Evolutionary conservation across 2,329 filamentous ascomycete species (phyloP).

Genomic region (Exophiala dermatitidis): DNA sequence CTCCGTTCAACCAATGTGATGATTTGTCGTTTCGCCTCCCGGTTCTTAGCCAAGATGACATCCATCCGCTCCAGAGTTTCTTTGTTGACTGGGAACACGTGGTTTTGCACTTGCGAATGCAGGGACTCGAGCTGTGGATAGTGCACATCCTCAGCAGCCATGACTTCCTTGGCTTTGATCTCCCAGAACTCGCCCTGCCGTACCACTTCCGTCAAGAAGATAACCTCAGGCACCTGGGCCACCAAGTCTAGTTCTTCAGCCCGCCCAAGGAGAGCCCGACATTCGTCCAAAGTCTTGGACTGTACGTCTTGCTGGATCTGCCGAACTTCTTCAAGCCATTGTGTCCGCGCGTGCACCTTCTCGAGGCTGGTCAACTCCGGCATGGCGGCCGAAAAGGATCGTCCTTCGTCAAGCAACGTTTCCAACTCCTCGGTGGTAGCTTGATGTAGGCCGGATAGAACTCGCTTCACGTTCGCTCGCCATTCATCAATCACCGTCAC

Average conservation of each 20-base stretch:
- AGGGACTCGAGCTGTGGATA: conserved; percentile 91
- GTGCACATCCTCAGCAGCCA: conserved; percentile 83
- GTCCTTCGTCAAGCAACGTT: conserved; percentile 82
- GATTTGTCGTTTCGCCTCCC: conserved; percentile 86
- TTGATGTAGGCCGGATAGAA: conserved; percentile 58
- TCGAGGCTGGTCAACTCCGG: conserved; percentile 80
- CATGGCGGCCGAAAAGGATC: conserved; percentile 83
- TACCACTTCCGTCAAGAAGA: conserved; percentile 67
- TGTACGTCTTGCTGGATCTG: conserved; percentile 56
- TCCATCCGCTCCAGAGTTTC: conserved; percentile 79
- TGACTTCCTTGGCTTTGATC: conserved; percentile 82
- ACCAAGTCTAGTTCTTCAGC: conserved; percentile 71
- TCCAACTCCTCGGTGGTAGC: conserved; percentile 70
- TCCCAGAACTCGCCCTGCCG: conserved; percentile 81
- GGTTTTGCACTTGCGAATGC: conserved; percentile 64
- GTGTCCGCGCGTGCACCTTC: conserved; percentile 71
- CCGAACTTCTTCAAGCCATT: conserved; percentile 76
- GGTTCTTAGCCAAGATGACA: conserved; percentile 88
- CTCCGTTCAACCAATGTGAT: conserved; percentile 72
- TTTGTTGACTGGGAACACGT: conserved; percentile 64
- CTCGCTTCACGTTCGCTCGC: conserved; percentile 64
- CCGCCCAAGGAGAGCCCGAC: conserved; percentile 68
- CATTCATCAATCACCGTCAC: conserved; percentile 78
- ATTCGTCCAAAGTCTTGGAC: conserved; percentile 68
- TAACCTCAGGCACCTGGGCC: conserved; percentile 70